Conservation (phyloP, 1,284 basidiomycete species). For the Apiotrichum gracile region DNA sequence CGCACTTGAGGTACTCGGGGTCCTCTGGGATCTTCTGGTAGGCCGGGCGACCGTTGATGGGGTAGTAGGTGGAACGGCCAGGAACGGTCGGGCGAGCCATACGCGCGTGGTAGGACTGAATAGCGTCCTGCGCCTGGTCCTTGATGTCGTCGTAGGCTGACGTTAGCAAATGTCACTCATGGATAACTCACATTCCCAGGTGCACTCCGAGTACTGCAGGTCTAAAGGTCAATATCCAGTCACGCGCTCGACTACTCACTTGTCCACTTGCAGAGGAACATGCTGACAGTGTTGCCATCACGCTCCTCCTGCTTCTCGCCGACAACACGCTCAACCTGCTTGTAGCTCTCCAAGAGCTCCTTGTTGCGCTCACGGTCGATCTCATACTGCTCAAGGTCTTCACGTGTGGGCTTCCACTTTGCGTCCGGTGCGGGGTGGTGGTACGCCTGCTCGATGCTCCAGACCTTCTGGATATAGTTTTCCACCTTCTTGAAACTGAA, state of each 20-base stretch:
- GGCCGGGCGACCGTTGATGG: conserved; percentile 63
- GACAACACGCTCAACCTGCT: conserved; percentile 87
- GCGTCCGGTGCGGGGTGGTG: conserved; percentile 50
- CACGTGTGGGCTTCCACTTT: conserved; percentile 63
- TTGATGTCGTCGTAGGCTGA: conserved; percentile 66
- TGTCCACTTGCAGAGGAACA: conserved; percentile 98
- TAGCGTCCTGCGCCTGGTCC: conserved; percentile 56
- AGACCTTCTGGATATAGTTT: conserved; percentile 89
- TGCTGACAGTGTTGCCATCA: conserved; percentile 55
- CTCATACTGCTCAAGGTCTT: conserved; percentile 82
- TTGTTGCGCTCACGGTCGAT: conserved; percentile 85
- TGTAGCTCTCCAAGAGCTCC: conserved; percentile 84
- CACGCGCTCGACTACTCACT: too few relatives aligned
- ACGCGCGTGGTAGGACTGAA: conserved; percentile 72
- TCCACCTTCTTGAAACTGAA: conserved; percentile 90
- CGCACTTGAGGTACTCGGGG: conserved; percentile 80
- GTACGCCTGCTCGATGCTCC: conserved; percentile 64
- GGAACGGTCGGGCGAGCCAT: conserved; percentile 78
- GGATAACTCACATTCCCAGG: too few relatives aligned
- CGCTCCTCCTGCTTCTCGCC: conserved; percentile 64
- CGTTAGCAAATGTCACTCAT: too few relatives aligned
- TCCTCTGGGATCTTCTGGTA: conserved; percentile 86
- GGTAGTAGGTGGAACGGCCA: conserved; percentile 71
- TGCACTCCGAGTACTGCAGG: conserved; percentile 90
- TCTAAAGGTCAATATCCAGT: too few relatives aligned